Base-by-base conservation (phyloP, 2,329 filamentous ascomycete genomes). In the Aureobasidium sp. region DNA sequence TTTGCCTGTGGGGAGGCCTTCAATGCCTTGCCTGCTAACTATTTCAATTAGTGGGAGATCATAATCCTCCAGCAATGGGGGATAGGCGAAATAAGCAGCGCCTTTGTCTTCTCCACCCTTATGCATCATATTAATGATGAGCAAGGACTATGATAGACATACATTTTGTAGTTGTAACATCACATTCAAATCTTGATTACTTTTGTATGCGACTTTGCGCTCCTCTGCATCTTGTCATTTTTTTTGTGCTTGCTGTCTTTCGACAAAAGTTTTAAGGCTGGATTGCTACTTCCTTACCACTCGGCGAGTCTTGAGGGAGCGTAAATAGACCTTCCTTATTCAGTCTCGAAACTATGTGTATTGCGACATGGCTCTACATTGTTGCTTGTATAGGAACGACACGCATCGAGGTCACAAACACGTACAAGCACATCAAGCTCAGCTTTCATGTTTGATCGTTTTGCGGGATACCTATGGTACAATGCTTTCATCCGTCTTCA, bases 101-200 rank as follows among this genome's bases (percentile, higher is more conserved):
- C 55, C 46, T 42, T 32, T 58, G 55, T 58, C 55, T 58, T 58
- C 42, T 58, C 55, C 55, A 58, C 55, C 55, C 55, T 58, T 44
- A 48, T 48, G 42, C 39, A 48, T 42, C 9, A 36, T 13, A 44
- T n/a, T 10, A 48, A 34, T 48, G 55, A 29, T 47, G 55, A 32
- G 32, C 41, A 34, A 58, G 55, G 55, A 58, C 55, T 58, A 58
- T 58, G 29, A 34, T 58, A 58, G 55, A 58, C 55, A 58, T 27
- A 58, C 55, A 58, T 37, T 29, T 47, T 2, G 23, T 10, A 41
- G 29, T 6, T 15, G 34, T 37, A 15, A 37, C 15, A 2, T 15
- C 6, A 4, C 13, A 15, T 37, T 37, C 6, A 15, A 15, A 15
- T 15, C 10, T 15, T 1, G 3, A 10, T 37, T 37, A 34, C 9